A percentile compares a stretch with the other conserved stretches of the same genome.
These are phyloP conservation scores for Asterella californica DNA, from an alignment of 225 moss, liverwort and hornwort species.

Conservation along the genomic window DNA sequence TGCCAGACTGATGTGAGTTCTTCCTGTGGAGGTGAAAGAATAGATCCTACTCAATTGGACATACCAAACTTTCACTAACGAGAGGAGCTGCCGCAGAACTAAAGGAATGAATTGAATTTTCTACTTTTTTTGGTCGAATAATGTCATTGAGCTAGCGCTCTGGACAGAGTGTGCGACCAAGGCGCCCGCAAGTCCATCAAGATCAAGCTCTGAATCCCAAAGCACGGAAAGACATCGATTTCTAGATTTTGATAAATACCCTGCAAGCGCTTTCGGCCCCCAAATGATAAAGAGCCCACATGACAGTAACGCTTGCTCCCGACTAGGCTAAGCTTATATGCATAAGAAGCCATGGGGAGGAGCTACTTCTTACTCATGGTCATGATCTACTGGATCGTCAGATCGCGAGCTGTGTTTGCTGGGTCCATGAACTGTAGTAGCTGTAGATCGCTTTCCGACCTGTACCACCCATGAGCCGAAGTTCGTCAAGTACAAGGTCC, in stretches of 20 bases:
- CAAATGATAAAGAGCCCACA: background rate
- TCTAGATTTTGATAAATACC: background rate
- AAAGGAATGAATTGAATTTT: too few relatives aligned
- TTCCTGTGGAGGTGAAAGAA: background rate
- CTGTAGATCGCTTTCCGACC: background rate
- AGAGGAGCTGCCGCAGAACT: background rate
- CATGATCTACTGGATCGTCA: background rate
- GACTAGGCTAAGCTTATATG: background rate
- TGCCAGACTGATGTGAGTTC: background rate
- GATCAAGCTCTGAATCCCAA: background rate
- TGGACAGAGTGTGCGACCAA: background rate
- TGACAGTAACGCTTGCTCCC: background rate
- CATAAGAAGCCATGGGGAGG: background rate
- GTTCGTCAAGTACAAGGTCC: background rate
- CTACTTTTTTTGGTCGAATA: background rate
- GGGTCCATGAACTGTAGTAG: background rate
- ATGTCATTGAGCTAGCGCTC: background rate
- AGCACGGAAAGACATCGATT: background rate
- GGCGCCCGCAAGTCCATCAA: background rate
- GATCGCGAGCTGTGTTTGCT: background rate
- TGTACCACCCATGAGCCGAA: background rate
- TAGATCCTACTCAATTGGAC: background rate
- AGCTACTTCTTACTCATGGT: background rate
- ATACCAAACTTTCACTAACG: background rate
- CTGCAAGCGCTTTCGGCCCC: background rate